These are phyloP conservation scores for Agastache rugosa DNA, from an alignment of 257 asterid species.

Conservation along the genomic window DNA sequence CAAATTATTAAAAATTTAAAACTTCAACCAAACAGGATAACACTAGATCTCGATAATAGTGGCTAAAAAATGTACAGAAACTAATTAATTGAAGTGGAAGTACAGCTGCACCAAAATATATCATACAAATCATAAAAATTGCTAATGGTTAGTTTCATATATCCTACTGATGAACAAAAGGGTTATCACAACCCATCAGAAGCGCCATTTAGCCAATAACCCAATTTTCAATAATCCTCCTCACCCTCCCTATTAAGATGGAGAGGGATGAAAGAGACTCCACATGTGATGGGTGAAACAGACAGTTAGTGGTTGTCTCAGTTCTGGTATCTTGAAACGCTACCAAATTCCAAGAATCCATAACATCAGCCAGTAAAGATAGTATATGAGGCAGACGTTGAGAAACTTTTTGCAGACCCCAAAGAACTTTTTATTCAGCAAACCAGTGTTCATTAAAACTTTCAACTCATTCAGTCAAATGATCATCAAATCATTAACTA, in stretches of 20 bases:
- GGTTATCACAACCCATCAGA: background rate
- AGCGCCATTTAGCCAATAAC: background rate
- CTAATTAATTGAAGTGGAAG: no score
- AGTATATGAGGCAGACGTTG: background rate
- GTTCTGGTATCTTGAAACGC: background rate
- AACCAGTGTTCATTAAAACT: background rate
- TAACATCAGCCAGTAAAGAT: background rate
- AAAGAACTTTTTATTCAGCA: background rate
- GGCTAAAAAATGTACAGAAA: no score
- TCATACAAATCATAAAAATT: background rate
- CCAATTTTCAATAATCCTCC: background rate
- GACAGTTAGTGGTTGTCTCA: no score
- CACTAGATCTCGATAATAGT: no score
- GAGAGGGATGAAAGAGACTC: no score
- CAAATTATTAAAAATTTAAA: no score
- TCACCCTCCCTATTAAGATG: background rate
- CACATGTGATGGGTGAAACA: no score
- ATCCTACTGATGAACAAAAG: background rate
- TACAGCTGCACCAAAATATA: background rate
- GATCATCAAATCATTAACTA: conserved; percentile 12
- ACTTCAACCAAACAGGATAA: no score
- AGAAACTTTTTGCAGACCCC: background rate
- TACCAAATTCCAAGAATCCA: background rate
- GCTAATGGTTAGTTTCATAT: background rate
- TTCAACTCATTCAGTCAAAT: conserved; percentile 8